A percentile compares a stretch with the other conserved stretches of the same genome.
Evolutionary conservation across 805 yeast species (phyloP).

Genomic region (Ogataea pini): DNA sequence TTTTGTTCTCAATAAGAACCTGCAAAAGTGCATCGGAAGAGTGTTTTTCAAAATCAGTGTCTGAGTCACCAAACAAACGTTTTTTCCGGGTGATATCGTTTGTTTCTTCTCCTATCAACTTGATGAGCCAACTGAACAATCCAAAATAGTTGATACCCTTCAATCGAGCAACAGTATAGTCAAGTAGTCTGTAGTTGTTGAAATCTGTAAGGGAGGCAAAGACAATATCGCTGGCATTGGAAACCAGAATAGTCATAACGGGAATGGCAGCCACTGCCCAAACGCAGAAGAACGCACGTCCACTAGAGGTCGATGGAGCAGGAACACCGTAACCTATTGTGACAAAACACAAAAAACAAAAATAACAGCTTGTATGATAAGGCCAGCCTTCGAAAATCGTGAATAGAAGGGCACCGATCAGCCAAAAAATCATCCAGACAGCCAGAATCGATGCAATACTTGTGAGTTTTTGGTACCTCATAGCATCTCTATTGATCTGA

Average conservation of each 20-base stretch:
- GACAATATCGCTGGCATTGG: slow-evolving; percentile 67
- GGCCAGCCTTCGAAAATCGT: slow-evolving; percentile 65
- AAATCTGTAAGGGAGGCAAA: slow-evolving; percentile 33
- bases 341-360: slow-evolving; percentile 69
- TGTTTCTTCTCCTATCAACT: slow-evolving; percentile 11
- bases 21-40: slow-evolving; percentile 25
- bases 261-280: slow-evolving; percentile 89
- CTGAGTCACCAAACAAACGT: background rate
- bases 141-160: slow-evolving; percentile 7
- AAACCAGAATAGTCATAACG: slow-evolving; percentile 77
- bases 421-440: slow-evolving; percentile 60
- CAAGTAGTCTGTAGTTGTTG: slow-evolving; percentile 16
- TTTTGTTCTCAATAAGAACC: slow-evolving; percentile 20
- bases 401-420: slow-evolving; percentile 72
- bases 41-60: slow-evolving; percentile 9
- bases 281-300: slow-evolving; percentile 68
- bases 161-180: slow-evolving; percentile 9
- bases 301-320: slow-evolving; percentile 62
- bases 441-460: slow-evolving; percentile 43
- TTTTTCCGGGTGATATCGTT: background rate
- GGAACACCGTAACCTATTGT: slow-evolving; percentile 88
- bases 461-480: slow-evolving; percentile 37
- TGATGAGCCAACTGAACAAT: slow-evolving; percentile 9
- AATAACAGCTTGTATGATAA: slow-evolving; percentile 72
- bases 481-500: slow-evolving; percentile 45